Conservation (phyloP, 2,329 filamentous ascomycete genomes). For the Trichoderma sp. region DNA sequence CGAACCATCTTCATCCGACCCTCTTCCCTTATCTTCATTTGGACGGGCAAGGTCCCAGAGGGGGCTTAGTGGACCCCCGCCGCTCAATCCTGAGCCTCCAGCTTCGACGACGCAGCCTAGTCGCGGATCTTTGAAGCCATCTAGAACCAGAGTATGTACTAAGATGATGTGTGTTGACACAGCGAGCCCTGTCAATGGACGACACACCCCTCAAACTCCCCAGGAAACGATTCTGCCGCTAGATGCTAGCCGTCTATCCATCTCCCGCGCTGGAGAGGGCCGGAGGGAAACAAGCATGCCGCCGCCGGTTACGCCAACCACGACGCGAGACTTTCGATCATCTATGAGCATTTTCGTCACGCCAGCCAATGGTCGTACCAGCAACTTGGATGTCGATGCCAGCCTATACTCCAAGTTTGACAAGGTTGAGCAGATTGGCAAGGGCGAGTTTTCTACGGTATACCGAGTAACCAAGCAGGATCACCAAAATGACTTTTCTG, state of each 20-base stretch:
- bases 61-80: slow-evolving; percentile 35
- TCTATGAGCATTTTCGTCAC: slow-evolving; percentile 58
- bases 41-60: slow-evolving; percentile 31
- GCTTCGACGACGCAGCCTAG: neutral
- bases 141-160: slow-evolving; percentile 45
- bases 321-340: slow-evolving; percentile 50
- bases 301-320: slow-evolving; percentile 77
- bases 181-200: slow-evolving; percentile 61
- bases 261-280: slow-evolving; percentile 58
- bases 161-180: slow-evolving; percentile 46
- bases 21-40: slow-evolving; percentile 40
- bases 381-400: slow-evolving; percentile 68
- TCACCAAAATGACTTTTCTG: slow-evolving; percentile 33
- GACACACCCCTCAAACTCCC: slow-evolving; percentile 72
- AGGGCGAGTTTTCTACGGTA: slow-evolving; percentile 90
- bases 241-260: slow-evolving; percentile 79
- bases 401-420: slow-evolving; percentile 73
- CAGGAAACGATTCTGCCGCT: slow-evolving; percentile 69
- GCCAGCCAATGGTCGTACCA: slow-evolving; percentile 65
- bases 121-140: slow-evolving; percentile 25
- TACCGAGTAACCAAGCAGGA: slow-evolving; percentile 65
- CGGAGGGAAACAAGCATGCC: slow-evolving; percentile 37
- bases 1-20: slow-evolving; percentile 33
- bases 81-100: slow-evolving; percentile 31
- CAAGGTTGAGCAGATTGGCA: slow-evolving; percentile 74